Conservation (phyloP, 805 yeast genomes). For the Citeromyces nyonsensis region DNA sequence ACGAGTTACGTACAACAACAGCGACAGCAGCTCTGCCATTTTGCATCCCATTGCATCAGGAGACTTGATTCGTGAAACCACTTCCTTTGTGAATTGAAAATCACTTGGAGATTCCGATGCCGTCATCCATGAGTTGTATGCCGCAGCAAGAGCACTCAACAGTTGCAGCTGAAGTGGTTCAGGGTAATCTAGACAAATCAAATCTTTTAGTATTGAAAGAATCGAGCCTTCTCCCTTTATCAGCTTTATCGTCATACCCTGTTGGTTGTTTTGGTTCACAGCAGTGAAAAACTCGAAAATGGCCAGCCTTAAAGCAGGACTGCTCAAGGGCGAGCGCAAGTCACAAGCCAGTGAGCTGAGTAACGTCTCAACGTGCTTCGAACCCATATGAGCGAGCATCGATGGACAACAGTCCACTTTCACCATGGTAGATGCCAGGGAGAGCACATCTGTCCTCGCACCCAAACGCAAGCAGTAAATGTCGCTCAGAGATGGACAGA, state of each 20-base stretch:
- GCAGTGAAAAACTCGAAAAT: constrained; percentile 53
- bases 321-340: constrained; percentile 39
- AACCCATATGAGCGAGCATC: constrained; percentile 65
- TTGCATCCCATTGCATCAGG: constrained; percentile 45
- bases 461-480: constrained; percentile 33
- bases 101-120: constrained; percentile 39
- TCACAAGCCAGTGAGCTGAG: constrained; percentile 46
- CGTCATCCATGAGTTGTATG: constrained; percentile 67
- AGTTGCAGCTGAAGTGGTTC: constrained; percentile 49
- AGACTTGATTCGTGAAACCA: constrained; percentile 19
- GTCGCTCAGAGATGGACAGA: constrained; percentile 35
- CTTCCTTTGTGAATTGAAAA: constrained; percentile 21
- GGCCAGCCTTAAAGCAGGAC: constrained; percentile 32
- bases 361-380: constrained; percentile 41
- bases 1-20: constrained; percentile 46
- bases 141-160: constrained; percentile 57
- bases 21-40: constrained; percentile 62
- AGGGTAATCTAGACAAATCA: constrained; percentile 30
- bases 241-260: constrained; percentile 60
- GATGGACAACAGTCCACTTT: constrained; percentile 55
- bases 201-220: constrained; percentile 36
- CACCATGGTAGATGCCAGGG: constrained; percentile 41
- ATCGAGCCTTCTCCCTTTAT: constrained; percentile 49
- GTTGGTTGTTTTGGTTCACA: constrained; percentile 57
- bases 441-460: constrained; percentile 35